A percentile compares a stretch with the other conserved stretches of the same genome.
Conservation (phyloP, 208 protist species). For the Acanthamoeba sp. region DNA sequence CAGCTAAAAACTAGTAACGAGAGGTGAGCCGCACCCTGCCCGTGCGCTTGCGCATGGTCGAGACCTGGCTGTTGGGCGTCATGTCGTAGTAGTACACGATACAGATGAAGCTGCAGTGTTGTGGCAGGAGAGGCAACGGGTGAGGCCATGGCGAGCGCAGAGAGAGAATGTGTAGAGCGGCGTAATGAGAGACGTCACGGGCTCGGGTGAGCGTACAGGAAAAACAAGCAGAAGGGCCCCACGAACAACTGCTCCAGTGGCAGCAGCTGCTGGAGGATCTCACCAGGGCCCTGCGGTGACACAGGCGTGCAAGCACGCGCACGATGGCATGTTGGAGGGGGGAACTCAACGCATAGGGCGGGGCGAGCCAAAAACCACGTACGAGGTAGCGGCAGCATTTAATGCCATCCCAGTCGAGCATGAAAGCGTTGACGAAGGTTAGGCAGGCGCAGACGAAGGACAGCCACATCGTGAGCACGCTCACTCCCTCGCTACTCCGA, state of each 20-base stretch:
- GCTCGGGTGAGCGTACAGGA: conserved; percentile 49
- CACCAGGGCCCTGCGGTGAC: not conserved
- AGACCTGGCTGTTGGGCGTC: not conserved
- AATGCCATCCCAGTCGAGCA: conserved; percentile 31
- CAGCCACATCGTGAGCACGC: conserved; percentile 38
- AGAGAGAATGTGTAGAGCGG: no score
- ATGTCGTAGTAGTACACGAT: conserved; percentile 43
- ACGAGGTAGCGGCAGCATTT: conserved; percentile 52
- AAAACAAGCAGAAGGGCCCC: conserved; percentile 42
- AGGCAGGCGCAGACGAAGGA: conserved; percentile 28
- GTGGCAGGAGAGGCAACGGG: not conserved
- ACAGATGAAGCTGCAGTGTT: conserved; percentile 22
- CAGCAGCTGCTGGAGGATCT: not conserved
- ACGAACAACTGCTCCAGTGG: conserved; percentile 53
- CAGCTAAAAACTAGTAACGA: not conserved
- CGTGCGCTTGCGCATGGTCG: not conserved
- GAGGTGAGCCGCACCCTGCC: not conserved
- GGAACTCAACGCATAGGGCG: not conserved
- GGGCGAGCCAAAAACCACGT: not conserved
- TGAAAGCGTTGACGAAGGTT: conserved; percentile 51
- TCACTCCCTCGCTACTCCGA: conserved; percentile 31
- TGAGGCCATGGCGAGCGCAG: no score
- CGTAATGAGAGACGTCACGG: no score
- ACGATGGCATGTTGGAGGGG: no score
- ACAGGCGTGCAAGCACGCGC: not conserved